phyloP scores from a whole-genome alignment of 495 filamentous ascomycete species.

The Xylaria telfairii region DNA sequence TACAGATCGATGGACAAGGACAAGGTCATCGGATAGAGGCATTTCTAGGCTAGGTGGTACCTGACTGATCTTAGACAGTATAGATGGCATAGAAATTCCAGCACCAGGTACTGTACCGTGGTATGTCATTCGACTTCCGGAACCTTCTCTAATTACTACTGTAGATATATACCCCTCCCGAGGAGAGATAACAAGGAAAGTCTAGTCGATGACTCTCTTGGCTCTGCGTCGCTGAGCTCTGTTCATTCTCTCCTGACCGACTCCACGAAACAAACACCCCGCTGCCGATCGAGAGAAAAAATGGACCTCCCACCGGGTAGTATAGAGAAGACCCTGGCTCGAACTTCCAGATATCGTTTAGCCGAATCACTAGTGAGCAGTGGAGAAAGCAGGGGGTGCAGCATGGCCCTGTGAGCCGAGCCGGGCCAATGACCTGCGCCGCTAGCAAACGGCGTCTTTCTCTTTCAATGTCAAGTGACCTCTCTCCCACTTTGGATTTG shows the following conservation, averaged over 20 bases:
- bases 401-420: conserved; percentile 15
- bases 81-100: too few relatives aligned
- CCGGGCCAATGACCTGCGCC: conserved; percentile 16
- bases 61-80: not conserved
- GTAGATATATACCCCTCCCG: not conserved
- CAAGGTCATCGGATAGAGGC: conserved; percentile 2
- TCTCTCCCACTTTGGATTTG: conserved; percentile 12
- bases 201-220: not conserved
- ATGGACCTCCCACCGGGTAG: not conserved
- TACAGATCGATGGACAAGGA: conserved; percentile 4
- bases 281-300: conserved; percentile 12
- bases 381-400: conserved; percentile 20
- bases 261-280: conserved; percentile 16
- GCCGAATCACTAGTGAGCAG: conserved; percentile 14
- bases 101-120: too few relatives aligned
- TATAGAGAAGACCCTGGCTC: conserved; percentile 10
- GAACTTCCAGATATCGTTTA: conserved; percentile 18
- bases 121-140: not conserved
- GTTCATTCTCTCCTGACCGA: conserved; percentile 10
- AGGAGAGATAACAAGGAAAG: not conserved
- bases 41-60: not conserved
- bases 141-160: not conserved
- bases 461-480: conserved; percentile 26
- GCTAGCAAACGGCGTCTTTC: conserved; percentile 19
- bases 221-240: not conserved